A percentile compares a stretch with the other conserved stretches of the same genome.
Evolutionary conservation across 768 basidiomycete species (phyloP).

Genomic region (Amanita molliuscula): DNA sequence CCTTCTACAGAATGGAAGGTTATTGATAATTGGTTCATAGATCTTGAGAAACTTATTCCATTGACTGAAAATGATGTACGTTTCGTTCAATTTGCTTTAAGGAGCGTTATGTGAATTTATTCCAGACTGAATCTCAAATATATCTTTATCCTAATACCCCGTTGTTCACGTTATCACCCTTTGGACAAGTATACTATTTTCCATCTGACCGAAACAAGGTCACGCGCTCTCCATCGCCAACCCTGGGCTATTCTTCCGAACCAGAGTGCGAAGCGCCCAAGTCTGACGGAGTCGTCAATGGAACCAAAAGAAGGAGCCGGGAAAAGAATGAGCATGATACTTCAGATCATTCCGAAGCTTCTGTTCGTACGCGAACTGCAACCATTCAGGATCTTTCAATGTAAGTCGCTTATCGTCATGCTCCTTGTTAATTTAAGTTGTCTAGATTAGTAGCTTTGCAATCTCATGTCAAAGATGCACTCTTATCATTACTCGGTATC

Average conservation of each 20-base stretch:
- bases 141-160: slow-evolving; percentile 65
- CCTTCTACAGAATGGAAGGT: slow-evolving; percentile 45
- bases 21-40: slow-evolving; percentile 58
- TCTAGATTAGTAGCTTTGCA: slow-evolving; percentile 44
- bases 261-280: slow-evolving; percentile 48
- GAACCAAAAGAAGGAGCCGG: not conserved
- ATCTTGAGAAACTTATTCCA: slow-evolving; percentile 45
- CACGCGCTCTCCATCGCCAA: slow-evolving; percentile 43
- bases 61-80: slow-evolving; percentile 51
- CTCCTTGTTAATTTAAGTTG: not conserved
- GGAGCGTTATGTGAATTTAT: slow-evolving; percentile 2
- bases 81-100: slow-evolving; percentile 5
- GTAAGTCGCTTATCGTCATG: slow-evolving; percentile 28
- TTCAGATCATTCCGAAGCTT: slow-evolving; percentile 6
- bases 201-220: slow-evolving; percentile 23
- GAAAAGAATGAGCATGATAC: not conserved
- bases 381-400: slow-evolving; percentile 62
- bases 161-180: slow-evolving; percentile 53
- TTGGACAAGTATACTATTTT: slow-evolving; percentile 49
- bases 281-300: slow-evolving; percentile 21
- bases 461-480: slow-evolving; percentile 39
- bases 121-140: slow-evolving; percentile 13
- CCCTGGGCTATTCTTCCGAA: slow-evolving; percentile 59
- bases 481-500: slow-evolving; percentile 36
- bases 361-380: slow-evolving; percentile 32